phyloP scores from a whole-genome alignment of 306 rosid genomes.

The Albizia julibrissin region DNA sequence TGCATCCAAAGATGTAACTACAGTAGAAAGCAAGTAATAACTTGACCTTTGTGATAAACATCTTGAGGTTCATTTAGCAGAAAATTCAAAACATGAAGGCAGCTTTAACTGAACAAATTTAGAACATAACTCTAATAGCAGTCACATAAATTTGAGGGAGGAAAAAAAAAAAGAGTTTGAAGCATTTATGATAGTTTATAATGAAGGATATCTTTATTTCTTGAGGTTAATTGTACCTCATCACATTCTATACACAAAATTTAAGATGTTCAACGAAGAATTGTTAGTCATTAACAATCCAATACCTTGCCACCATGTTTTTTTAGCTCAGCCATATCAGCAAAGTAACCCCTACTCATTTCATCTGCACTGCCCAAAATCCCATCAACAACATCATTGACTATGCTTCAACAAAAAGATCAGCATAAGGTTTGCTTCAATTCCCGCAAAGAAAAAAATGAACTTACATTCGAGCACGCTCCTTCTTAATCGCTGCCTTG shows the following conservation, averaged over 20 bases:
- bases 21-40: constrained; percentile 16
- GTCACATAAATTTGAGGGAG: not conserved
- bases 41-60: not conserved
- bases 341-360: constrained; percentile 81
- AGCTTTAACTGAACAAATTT: constrained; percentile 6
- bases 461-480: constrained; percentile 90
- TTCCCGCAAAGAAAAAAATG: not conserved
- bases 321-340: constrained; percentile 74
- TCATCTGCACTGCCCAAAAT: constrained; percentile 80
- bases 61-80: constrained; percentile 2
- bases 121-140: not conserved
- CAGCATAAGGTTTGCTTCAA: constrained; percentile 7
- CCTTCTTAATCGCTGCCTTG: constrained; percentile 69
- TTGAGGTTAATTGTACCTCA: constrained; percentile 6
- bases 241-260: constrained; percentile 14
- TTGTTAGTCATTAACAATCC: not conserved
- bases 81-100: constrained; percentile 24
- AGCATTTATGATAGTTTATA: constrained; percentile 6
- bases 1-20: constrained; percentile 5
- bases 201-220: not conserved
- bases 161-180: not conserved
- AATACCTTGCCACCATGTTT: constrained; percentile 88
- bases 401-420: constrained; percentile 20
- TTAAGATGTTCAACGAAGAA: not conserved
- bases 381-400: constrained; percentile 35